Percentiles rank a stretch among this genome's conserved stretches.
Conservation (phyloP, 192 early-diverging fungal genomes). For the Mortierella alpina region DNA sequence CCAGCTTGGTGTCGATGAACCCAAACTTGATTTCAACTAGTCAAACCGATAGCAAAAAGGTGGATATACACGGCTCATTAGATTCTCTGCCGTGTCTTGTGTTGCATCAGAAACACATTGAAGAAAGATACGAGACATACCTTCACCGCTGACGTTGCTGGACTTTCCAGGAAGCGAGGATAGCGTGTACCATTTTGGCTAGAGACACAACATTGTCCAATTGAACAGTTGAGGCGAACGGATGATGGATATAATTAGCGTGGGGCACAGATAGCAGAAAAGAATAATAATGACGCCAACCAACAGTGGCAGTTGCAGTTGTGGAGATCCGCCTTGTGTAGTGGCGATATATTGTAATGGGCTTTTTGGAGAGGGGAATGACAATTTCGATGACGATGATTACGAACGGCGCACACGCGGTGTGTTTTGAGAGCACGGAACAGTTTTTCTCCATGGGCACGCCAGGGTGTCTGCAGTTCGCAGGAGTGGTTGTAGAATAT, state of each 20-base stretch:
- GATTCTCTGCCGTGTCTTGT: neutral
- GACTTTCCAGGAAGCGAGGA: conserved; percentile 26
- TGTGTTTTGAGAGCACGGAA: neutral
- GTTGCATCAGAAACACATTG: too few species aligned
- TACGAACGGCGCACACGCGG: too few species aligned
- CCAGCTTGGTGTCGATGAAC: conserved; percentile 26
- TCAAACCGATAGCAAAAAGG: neutral
- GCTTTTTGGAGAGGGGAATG: too few species aligned
- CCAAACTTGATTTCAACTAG: conserved; percentile 48
- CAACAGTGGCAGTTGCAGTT: too few species aligned
- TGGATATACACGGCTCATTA: neutral
- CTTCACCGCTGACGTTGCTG: conserved; percentile 35
- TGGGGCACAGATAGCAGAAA: neutral
- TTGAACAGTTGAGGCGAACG: neutral
- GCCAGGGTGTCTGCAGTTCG: neutral
- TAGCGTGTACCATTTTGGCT: conserved; percentile 58
- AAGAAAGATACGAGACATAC: conserved; percentile 5
- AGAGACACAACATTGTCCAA: conserved; percentile 5
- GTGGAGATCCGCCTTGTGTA: too few species aligned
- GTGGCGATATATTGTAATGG: too few species aligned
- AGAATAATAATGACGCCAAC: neutral
- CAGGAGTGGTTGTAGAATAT: neutral
- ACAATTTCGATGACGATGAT: neutral
- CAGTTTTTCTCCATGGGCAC: neutral
- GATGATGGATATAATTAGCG: conserved; percentile 1